These are phyloP conservation scores for Oxyria digyna DNA, from an alignment of 148 eudicot genomes.

Conservation along the genomic window DNA sequence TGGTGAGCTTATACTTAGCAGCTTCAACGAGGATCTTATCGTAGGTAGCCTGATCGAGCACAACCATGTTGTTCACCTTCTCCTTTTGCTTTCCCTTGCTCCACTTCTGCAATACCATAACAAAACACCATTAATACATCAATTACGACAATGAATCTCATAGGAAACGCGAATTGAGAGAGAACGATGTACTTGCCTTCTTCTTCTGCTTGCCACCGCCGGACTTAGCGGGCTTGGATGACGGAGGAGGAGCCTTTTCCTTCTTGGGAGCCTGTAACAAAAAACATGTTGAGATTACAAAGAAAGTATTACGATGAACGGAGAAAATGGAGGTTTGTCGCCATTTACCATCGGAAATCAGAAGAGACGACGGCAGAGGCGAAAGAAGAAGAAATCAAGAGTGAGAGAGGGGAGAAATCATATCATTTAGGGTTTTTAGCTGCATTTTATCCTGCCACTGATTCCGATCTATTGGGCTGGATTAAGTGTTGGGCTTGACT, in stretches of 20 bases:
- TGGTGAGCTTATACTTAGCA: slow-evolving; percentile 79
- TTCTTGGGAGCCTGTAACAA: slow-evolving; percentile 73
- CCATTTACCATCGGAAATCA: background rate
- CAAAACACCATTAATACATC: background rate
- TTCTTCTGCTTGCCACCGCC: slow-evolving; percentile 98
- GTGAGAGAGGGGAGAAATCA: background rate
- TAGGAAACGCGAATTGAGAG: background rate
- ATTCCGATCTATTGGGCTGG: no score
- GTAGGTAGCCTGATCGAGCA: slow-evolving; percentile 76
- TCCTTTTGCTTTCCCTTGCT: slow-evolving; percentile 99
- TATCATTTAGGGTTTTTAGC: no score
- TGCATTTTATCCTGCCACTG: no score
- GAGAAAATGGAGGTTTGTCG: background rate
- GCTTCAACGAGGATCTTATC: slow-evolving; percentile 83
- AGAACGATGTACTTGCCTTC: slow-evolving; percentile 35
- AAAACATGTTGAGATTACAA: background rate
- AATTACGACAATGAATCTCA: background rate
- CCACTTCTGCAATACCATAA: slow-evolving; percentile 55
- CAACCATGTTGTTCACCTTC: slow-evolving; percentile 96
- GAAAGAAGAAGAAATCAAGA: background rate
- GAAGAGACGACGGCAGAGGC: background rate
- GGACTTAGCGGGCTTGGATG: slow-evolving; percentile 90
- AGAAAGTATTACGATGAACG: background rate
- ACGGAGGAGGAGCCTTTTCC: slow-evolving; percentile 68
- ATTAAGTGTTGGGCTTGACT: no score